phyloP scores from a whole-genome alignment of 208 protist genomes.

The Naegleria gruberi region DNA sequence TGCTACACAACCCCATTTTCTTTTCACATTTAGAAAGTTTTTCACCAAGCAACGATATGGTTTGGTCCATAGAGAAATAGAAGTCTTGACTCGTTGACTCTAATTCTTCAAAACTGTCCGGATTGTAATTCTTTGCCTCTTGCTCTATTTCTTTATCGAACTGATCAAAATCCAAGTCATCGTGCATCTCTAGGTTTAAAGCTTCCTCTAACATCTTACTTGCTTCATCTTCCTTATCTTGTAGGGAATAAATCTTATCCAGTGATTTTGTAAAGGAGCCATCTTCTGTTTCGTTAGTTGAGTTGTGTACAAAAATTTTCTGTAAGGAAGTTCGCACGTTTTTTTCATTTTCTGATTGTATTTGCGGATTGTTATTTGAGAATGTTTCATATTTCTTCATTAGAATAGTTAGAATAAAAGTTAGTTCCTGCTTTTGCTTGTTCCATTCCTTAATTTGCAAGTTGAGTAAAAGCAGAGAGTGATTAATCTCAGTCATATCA shows the following conservation, averaged over 20 bases:
- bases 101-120: background rate
- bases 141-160: background rate
- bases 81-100: background rate
- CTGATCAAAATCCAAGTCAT: background rate
- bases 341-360: background rate
- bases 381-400: background rate
- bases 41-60: background rate
- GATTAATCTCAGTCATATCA: background rate
- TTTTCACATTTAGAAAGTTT: background rate
- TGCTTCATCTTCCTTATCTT: background rate
- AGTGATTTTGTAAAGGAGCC: background rate
- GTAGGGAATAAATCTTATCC: background rate
- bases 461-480: background rate
- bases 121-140: background rate
- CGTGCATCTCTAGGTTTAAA: background rate
- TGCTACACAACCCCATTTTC: background rate
- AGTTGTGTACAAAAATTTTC: background rate
- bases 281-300: background rate
- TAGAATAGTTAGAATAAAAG: background rate
- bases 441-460: background rate
- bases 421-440: background rate
- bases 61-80: background rate
- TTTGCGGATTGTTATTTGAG: background rate
- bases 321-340: background rate
- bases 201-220: background rate